Conservation (phyloP, 2,329 filamentous ascomycete genomes). For the Escovopsis sp. region DNA sequence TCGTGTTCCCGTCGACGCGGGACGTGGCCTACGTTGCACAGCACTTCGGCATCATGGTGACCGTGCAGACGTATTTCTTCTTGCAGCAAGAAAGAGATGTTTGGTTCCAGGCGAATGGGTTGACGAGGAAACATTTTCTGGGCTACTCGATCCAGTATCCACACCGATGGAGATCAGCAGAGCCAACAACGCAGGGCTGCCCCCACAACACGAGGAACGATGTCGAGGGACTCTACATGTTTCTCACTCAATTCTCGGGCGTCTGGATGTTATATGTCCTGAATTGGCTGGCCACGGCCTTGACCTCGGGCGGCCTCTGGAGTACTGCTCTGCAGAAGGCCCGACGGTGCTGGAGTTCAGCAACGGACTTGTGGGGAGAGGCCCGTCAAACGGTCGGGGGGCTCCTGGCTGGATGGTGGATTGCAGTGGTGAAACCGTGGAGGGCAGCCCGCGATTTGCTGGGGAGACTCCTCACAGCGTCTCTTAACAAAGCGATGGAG, state of each 20-base stretch:
- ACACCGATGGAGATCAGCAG: not conserved
- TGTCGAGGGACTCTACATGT: not conserved
- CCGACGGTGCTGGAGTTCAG: not conserved
- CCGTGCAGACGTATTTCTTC: conserved; percentile 9
- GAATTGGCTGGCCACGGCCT: not conserved
- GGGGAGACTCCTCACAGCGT: no score
- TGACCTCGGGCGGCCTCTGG: not conserved
- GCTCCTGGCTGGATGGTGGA: no score
- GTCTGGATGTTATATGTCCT: not conserved
- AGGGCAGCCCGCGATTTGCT: no score
- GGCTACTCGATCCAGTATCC: conserved; percentile 4
- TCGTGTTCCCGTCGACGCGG: not conserved
- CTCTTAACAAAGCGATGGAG: no score
- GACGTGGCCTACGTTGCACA: conserved; percentile 2
- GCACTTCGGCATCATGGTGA: conserved; percentile 5
- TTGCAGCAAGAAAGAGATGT: conserved; percentile 11
- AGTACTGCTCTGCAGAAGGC: not conserved
- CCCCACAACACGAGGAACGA: not conserved
- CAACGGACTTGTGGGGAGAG: no score
- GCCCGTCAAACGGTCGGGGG: no score
- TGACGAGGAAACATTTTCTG: conserved; percentile 17
- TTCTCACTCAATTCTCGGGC: not conserved
- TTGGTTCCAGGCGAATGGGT: conserved; percentile 18
- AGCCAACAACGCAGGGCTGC: no score
- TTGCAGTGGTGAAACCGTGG: no score